phyloP scores from a whole-genome alignment of 441 rosid genomes.

The Erodium texanum region DNA sequence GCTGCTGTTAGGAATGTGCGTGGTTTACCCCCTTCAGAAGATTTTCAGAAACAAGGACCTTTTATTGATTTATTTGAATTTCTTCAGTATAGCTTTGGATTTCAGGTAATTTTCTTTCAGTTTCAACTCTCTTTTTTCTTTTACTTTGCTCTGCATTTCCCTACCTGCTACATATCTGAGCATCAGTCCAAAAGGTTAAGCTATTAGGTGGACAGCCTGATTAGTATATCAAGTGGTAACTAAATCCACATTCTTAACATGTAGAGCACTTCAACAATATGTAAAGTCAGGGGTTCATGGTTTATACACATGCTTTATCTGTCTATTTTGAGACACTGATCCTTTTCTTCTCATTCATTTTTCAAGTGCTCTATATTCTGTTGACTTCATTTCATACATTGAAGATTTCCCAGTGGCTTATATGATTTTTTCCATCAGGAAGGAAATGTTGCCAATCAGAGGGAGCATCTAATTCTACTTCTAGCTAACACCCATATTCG shows the following conservation, averaged over 20 bases:
- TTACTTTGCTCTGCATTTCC: neutral
- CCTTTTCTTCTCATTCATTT: neutral
- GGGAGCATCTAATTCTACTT: constrained; percentile 89
- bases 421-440: constrained; percentile 35
- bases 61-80: constrained; percentile 70
- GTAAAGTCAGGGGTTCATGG: no score
- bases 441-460: constrained; percentile 87
- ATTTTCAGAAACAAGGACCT: constrained; percentile 41
- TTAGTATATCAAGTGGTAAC: no score
- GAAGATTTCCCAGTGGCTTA: constrained; percentile 6
- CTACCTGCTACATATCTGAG: no score
- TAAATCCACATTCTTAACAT: no score
- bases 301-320: neutral
- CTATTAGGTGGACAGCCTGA: no score
- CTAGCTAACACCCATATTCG: constrained; percentile 64
- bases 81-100: constrained; percentile 75
- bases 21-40: constrained; percentile 52
- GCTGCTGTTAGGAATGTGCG: constrained; percentile 57
- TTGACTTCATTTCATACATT: constrained; percentile 8
- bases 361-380: neutral
- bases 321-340: neutral
- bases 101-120: constrained; percentile 50
- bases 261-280: neutral
- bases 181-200: no score
- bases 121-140: no score